Conservation (phyloP, 805 yeast species). For the Dipodascus geniculatus region DNA sequence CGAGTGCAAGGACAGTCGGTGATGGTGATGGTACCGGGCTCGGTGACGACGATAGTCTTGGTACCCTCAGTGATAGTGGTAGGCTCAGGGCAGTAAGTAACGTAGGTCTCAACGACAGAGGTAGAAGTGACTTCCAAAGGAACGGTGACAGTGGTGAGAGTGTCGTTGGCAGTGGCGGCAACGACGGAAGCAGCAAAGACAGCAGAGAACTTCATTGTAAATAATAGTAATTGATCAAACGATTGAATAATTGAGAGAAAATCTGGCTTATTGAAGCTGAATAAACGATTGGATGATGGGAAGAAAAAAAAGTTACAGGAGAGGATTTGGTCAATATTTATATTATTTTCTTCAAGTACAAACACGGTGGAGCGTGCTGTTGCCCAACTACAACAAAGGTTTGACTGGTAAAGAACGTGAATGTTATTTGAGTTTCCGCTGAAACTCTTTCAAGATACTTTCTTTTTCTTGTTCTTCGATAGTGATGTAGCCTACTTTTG, state of each 20-base stretch:
- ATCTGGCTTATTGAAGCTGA: background rate
- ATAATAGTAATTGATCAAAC: background rate
- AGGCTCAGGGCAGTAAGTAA: slow-evolving; percentile 69
- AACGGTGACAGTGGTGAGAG: slow-evolving; percentile 18
- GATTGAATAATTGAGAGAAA: background rate
- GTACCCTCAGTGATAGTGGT: background rate
- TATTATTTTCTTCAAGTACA: background rate
- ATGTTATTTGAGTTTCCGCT: background rate
- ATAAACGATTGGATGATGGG: background rate
- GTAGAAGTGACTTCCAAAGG: slow-evolving; percentile 22
- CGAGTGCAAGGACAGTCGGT: slow-evolving; percentile 41
- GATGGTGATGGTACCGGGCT: background rate
- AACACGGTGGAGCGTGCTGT: no score
- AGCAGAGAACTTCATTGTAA: slow-evolving; percentile 14
- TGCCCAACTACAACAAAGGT: no score
- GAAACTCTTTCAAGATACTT: background rate
- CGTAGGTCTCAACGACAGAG: slow-evolving; percentile 55
- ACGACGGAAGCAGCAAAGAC: slow-evolving; percentile 10
- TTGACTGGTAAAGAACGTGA: no score
- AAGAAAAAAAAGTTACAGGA: background rate
- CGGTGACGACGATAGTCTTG: background rate
- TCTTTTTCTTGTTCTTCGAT: no score
- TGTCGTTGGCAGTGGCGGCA: slow-evolving; percentile 15
- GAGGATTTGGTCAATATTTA: background rate
- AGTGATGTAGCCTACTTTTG: no score